Conservation (phyloP, 192 early-diverging fungal genomes). For the Gigaspora rosea region DNA sequence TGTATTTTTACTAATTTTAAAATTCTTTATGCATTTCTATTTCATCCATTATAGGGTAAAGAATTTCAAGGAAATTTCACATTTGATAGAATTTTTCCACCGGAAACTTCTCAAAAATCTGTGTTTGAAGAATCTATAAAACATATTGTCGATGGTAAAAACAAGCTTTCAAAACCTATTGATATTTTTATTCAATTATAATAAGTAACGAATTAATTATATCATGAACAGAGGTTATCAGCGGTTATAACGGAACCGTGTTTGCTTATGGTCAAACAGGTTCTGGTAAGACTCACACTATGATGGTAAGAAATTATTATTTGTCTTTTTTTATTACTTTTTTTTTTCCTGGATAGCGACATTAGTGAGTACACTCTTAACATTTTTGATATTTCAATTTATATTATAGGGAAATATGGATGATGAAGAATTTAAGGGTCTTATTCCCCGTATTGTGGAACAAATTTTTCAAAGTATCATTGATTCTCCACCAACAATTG, state of each 20-base stretch:
- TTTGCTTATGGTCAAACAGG: conserved; percentile 99
- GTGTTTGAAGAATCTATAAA: conserved; percentile 92
- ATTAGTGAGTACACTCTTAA: neutral
- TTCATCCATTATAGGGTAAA: conserved; percentile 42
- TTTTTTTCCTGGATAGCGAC: neutral
- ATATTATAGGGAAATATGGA: conserved; percentile 87
- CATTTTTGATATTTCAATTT: neutral
- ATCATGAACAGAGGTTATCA: conserved; percentile 76
- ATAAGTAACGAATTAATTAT: neutral
- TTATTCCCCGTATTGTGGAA: conserved; percentile 97
- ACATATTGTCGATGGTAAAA: conserved; percentile 87
- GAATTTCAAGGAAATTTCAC: conserved; percentile 77
- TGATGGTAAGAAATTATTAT: conserved; percentile 65
- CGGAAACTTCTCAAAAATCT: conserved; percentile 76
- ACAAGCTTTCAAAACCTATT: conserved; percentile 4
- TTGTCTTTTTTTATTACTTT: neutral
- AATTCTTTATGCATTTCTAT: neutral
- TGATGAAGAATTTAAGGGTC: conserved; percentile 84
- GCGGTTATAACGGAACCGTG: conserved; percentile 98
- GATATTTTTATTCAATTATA: neutral
- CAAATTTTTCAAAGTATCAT: conserved; percentile 92
- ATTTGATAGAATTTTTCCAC: conserved; percentile 92
- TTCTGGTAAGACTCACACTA: conserved; percentile 95
- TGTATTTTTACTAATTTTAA: neutral
- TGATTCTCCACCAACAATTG: conserved; percentile 87